Evolutionary conservation across 176 grass and related monocot genomes (phyloP).

Genomic region (Carex scoparia): DNA sequence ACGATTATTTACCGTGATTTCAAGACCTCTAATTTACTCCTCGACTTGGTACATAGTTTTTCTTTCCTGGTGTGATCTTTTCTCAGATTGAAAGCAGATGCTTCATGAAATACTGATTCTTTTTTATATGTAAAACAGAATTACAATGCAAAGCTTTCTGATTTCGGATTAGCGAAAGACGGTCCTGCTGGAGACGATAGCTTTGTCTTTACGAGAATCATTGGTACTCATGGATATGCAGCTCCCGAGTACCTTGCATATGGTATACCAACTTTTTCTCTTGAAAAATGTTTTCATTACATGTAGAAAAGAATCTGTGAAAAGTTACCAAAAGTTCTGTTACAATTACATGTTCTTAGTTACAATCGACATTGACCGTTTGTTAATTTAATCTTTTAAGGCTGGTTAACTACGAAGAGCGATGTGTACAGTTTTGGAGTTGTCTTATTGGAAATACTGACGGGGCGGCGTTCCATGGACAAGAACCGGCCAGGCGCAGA

Average conservation of each 20-base stretch:
- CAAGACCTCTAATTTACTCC: slow-evolving; percentile 82
- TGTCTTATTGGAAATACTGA: slow-evolving; percentile 75
- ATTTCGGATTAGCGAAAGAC: slow-evolving; percentile 84
- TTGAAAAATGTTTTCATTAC: background rate
- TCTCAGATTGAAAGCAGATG: background rate
- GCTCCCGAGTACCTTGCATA: slow-evolving; percentile 82
- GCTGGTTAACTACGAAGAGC: slow-evolving; percentile 59
- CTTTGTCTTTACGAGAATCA: slow-evolving; percentile 79
- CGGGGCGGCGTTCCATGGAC: slow-evolving; percentile 57
- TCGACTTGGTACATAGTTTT: slow-evolving; percentile 37
- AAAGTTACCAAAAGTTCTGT: background rate
- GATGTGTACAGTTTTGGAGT: slow-evolving; percentile 91
- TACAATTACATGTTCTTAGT: background rate
- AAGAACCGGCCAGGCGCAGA: slow-evolving; percentile 57
- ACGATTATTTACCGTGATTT: slow-evolving; percentile 82
- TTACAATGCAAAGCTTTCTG: slow-evolving; percentile 79
- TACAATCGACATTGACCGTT: background rate
- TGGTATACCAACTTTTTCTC: slow-evolving; percentile 30
- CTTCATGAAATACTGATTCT: background rate
- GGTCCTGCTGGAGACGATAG: slow-evolving; percentile 63
- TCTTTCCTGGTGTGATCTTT: background rate
- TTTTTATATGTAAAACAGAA: slow-evolving; percentile 33
- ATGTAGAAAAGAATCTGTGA: background rate
- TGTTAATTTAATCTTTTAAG: slow-evolving; percentile 23
- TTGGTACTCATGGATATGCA: slow-evolving; percentile 82